phyloP scores from a whole-genome alignment of 192 early-diverging fungal genomes.

The Linnemannia hyalina region DNA sequence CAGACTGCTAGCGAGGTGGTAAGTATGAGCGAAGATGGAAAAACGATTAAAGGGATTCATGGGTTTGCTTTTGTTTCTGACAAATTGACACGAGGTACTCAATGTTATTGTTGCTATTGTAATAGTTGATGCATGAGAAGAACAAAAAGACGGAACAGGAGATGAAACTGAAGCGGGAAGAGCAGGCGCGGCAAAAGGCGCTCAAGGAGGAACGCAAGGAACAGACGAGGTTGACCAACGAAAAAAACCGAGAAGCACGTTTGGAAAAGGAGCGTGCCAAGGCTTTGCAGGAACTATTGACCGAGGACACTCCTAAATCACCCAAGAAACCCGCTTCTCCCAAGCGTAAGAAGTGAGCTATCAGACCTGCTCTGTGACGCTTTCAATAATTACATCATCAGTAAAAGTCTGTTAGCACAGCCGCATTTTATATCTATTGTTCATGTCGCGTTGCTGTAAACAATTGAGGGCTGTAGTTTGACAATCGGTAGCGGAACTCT shows the following conservation, averaged over 20 bases:
- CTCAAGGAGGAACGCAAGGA: constrained; percentile 62
- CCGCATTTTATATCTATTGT: too few species aligned
- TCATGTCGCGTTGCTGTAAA: background rate
- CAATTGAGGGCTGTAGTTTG: background rate
- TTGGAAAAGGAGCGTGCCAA: constrained; percentile 55
- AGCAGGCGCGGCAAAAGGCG: constrained; percentile 62
- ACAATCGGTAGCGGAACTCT: constrained; percentile 1
- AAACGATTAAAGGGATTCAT: too few species aligned
- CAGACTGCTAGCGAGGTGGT: constrained; percentile 84
- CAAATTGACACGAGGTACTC: background rate
- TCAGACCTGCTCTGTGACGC: too few species aligned
- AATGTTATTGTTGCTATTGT: background rate
- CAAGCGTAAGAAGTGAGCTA: background rate
- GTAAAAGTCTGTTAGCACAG: too few species aligned
- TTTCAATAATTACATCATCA: too few species aligned
- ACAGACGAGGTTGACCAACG: constrained; percentile 48
- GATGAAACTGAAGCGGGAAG: constrained; percentile 62
- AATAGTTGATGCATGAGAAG: constrained; percentile 61
- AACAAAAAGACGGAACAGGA: constrained; percentile 64
- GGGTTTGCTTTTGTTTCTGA: background rate
- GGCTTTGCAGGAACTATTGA: constrained; percentile 61
- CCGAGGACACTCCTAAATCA: constrained; percentile 31
- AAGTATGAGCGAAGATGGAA: constrained; percentile 23
- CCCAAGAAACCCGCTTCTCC: background rate
- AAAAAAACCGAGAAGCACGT: constrained; percentile 57